phyloP scores from a whole-genome alignment of 2,329 filamentous ascomycete species.

The Penicillium sp. region DNA sequence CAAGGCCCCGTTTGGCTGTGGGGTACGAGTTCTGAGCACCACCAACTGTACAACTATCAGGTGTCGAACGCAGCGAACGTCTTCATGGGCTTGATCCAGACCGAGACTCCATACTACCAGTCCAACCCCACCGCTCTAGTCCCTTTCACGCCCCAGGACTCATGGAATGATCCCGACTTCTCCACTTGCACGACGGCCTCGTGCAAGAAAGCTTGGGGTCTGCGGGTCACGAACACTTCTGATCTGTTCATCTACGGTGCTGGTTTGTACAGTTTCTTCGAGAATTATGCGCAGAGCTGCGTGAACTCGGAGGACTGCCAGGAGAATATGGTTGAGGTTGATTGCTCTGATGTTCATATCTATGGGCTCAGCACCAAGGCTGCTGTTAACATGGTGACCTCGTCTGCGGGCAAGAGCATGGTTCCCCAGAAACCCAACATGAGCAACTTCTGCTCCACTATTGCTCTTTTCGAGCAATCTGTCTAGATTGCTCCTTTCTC shows the following conservation, averaged over 20 bases:
- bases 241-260: slow-evolving; percentile 71
- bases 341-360: slow-evolving; percentile 64
- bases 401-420: slow-evolving; percentile 34
- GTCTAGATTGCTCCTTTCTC: slow-evolving; percentile 8
- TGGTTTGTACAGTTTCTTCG: slow-evolving; percentile 79
- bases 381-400: slow-evolving; percentile 69
- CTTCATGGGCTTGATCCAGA: slow-evolving; percentile 82
- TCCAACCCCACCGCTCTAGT: slow-evolving; percentile 72
- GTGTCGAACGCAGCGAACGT: slow-evolving; percentile 74
- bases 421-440: slow-evolving; percentile 44
- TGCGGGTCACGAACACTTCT: slow-evolving; percentile 68
- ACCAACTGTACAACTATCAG: slow-evolving; percentile 76
- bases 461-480: slow-evolving; percentile 45
- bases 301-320: slow-evolving; percentile 70
- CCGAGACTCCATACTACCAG: slow-evolving; percentile 85
- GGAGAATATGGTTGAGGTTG: slow-evolving; percentile 73
- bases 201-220: slow-evolving; percentile 76
- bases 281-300: slow-evolving; percentile 76
- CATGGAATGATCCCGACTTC: slow-evolving; percentile 64
- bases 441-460: slow-evolving; percentile 47
- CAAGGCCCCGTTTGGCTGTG: slow-evolving; percentile 80
- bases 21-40: slow-evolving; percentile 67
- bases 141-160: slow-evolving; percentile 39
- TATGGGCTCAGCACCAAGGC: slow-evolving; percentile 76
- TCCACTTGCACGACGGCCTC: slow-evolving; percentile 54